Conservation (phyloP, 192 early-diverging fungal genomes). For the Fimicolochytrium jonesii region DNA sequence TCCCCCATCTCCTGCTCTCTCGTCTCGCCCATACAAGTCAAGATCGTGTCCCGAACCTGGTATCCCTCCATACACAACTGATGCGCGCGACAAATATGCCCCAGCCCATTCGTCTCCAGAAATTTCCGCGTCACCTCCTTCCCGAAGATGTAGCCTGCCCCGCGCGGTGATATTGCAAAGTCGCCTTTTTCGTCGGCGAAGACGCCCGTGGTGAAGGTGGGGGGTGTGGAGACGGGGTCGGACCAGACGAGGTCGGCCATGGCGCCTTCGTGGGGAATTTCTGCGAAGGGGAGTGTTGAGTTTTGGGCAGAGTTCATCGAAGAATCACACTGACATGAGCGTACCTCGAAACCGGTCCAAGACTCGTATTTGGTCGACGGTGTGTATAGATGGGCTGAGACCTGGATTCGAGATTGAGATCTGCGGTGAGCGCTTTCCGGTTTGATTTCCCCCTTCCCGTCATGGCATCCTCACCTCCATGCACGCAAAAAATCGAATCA, state of each 20-base stretch:
- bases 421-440: background rate
- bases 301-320: background rate
- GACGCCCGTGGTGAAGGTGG: conserved; percentile 6
- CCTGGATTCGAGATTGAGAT: conserved; percentile 29
- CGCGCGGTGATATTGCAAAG: conserved; percentile 79
- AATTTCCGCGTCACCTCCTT: conserved; percentile 73
- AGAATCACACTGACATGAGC: background rate
- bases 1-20: too few relatives aligned
- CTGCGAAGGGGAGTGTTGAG: conserved; percentile 33
- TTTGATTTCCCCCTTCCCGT: background rate
- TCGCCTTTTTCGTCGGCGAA: conserved; percentile 58
- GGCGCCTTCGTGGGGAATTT: conserved; percentile 92
- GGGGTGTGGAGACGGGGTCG: conserved; percentile 55
- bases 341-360: conserved; percentile 79
- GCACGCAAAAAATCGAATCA: conserved; percentile 88
- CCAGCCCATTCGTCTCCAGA: conserved; percentile 70
- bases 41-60: conserved; percentile 52
- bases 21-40: too few relatives aligned
- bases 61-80: conserved; percentile 87
- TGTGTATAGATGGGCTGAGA: conserved; percentile 76
- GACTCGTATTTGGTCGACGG: conserved; percentile 80
- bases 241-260: conserved; percentile 95
- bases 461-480: conserved; percentile 63
- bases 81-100: conserved; percentile 80
- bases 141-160: conserved; percentile 87